Evolutionary conservation across 2,329 filamentous ascomycete species (phyloP), one percentile per base, ranked within the genome.

Genomic region (Diaporthe sp.): DNA sequence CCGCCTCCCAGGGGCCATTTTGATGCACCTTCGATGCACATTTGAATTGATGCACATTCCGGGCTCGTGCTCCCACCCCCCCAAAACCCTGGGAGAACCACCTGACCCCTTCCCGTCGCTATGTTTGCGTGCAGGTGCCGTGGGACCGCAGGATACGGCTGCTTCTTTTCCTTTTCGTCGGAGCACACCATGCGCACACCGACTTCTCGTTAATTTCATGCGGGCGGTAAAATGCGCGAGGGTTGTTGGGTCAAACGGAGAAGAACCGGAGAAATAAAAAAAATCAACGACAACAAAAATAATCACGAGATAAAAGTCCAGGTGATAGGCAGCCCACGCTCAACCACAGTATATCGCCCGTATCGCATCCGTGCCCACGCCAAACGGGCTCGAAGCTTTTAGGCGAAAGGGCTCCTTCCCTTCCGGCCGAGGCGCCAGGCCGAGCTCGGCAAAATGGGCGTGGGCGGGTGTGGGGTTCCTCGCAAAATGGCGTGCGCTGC

Each of bases 401-500:
- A 68, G 65, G 65, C 65, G 65, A 68, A 8, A 42, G 65, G 13
- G 10, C 62, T 68, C 46, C 65, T 55, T 68, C 44, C 62, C 62
- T 51, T 51, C 62, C 62, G 61, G 46, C 62, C 44, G 62, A 68
- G 62, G 62, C 46, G 31, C 62, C 44, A 68, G 44, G 46, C 65
- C 65, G 65, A 68, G 65, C 46, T 68, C 65, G 65, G 65, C 46
- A 53, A 53, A 68, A 68, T 15, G 22, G 65, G 65, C 65, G 46
- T 68, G 46, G 49, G 39, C 31, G 15, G 31, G 46, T 51, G 62
- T 68, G 62, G 62, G 62, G 44, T 34, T 17, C 44, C 19, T 25
- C 28, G 31, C 62, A 37, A 17, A 37, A 68, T 68, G 62, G 62
- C 44, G 46, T 68, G 62, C 62, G 25, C 17, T 68, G 62, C 62